Percentiles rank a stretch among this genome's conserved stretches.
Evolutionary conservation across 2,329 filamentous ascomycete species (phyloP).

Genomic region (Beauveria asiatica): DNA sequence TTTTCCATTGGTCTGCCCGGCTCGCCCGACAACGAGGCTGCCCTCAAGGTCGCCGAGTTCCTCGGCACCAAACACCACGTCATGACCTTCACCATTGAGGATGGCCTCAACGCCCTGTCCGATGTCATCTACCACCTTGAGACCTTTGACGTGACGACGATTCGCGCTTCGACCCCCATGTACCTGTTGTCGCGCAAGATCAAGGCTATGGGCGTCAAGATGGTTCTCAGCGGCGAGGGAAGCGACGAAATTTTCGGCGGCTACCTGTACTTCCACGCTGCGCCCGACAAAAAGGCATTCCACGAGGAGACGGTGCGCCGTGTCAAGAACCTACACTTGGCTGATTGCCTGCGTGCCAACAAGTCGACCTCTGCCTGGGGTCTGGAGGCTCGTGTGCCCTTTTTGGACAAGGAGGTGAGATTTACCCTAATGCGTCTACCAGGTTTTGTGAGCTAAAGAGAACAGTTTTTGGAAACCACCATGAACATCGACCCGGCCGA

Average conservation of each 20-base stretch:
- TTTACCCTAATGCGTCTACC: background rate
- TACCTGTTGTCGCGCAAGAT: constrained; percentile 97
- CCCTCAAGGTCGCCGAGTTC: constrained; percentile 89
- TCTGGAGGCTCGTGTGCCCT: constrained; percentile 93
- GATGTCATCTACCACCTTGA: constrained; percentile 98
- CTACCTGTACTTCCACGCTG: constrained; percentile 96
- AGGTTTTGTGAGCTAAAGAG: constrained; percentile 16
- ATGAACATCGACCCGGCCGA: constrained; percentile 94
- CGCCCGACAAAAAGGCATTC: constrained; percentile 84
- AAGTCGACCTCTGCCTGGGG: constrained; percentile 99
- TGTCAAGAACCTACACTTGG: constrained; percentile 91
- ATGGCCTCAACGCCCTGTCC: constrained; percentile 90
- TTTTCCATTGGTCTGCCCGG: constrained; percentile 96
- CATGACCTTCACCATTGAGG: constrained; percentile 96
- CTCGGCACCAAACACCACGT: constrained; percentile 96
- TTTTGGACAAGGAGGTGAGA: constrained; percentile 80
- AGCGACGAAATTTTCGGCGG: constrained; percentile 98
- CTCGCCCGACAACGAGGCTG: constrained; percentile 86
- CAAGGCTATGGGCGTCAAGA: constrained; percentile 99
- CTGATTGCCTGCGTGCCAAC: constrained; percentile 97
- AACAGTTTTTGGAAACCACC: constrained; percentile 73
- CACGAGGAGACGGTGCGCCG: constrained; percentile 90
- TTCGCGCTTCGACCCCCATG: constrained; percentile 97
- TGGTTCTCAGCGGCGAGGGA: constrained; percentile 95
- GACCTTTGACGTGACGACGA: constrained; percentile 96